Evolutionary conservation across 1,139 yeast genomes (phyloP).

Genomic region (Saccharomyces hybrid): DNA sequence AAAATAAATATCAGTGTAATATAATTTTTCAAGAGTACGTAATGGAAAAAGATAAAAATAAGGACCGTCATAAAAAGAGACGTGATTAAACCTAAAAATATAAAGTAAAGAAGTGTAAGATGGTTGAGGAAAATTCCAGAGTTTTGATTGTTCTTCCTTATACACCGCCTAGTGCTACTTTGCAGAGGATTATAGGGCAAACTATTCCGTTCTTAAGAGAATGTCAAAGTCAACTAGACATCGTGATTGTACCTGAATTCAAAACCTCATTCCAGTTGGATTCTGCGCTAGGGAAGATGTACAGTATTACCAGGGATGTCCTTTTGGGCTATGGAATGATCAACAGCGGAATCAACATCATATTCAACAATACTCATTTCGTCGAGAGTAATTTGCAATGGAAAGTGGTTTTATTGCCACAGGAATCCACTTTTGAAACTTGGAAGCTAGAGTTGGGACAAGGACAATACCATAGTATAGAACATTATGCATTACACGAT

Average conservation of each 20-base stretch:
- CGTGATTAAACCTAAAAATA: background rate
- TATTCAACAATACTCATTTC: constrained; percentile 3
- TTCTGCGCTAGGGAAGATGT: constrained; percentile 23
- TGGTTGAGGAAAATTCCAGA: background rate
- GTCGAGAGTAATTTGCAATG: constrained; percentile 10
- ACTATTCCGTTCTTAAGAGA: background rate
- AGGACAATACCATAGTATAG: background rate
- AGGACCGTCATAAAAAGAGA: background rate
- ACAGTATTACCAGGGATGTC: constrained; percentile 23
- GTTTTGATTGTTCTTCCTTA: background rate
- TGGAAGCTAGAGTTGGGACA: background rate
- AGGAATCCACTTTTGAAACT: background rate
- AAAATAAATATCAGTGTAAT: background rate
- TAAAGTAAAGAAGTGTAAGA: background rate
- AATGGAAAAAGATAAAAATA: background rate
- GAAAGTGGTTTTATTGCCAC: constrained; percentile 9
- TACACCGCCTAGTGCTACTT: background rate
- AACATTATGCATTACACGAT: background rate
- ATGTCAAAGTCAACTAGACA: constrained; percentile 12
- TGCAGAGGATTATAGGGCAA: background rate
- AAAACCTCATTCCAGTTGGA: constrained; percentile 22
- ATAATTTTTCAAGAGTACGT: background rate
- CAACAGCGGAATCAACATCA: constrained; percentile 15
- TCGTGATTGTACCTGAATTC: constrained; percentile 18
- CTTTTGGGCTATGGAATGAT: constrained; percentile 9